phyloP scores from a whole-genome alignment of 2,329 filamentous ascomycete species.

The Cytospora piceae region DNA sequence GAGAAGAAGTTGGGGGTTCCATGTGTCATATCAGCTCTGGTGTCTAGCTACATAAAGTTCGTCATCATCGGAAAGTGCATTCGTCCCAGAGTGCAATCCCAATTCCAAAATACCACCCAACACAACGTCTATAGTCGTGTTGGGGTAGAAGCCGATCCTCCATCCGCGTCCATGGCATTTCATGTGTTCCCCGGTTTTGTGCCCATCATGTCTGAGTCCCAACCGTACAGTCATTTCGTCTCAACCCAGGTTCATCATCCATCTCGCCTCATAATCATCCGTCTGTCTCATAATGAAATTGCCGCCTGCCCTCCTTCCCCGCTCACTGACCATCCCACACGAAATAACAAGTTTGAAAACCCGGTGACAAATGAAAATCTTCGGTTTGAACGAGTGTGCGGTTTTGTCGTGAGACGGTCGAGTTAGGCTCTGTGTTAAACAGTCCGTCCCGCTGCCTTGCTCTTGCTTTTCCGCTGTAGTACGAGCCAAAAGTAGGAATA shows the following conservation, averaged over 20 bases:
- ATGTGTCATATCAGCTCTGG: conserved; percentile 27
- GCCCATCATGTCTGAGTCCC: conserved; percentile 9
- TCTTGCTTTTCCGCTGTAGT: conserved; percentile 5
- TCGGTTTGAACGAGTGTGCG: conserved; percentile 23
- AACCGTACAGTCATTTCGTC: conserved; percentile 7
- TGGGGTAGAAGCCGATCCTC: conserved; percentile 23
- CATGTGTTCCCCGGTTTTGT: conserved; percentile 9
- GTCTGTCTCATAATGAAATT: conserved; percentile 11
- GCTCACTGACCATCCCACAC: conserved; percentile 7
- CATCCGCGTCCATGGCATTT: conserved; percentile 16
- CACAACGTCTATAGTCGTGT: conserved; percentile 29
- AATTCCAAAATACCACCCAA: conserved; percentile 23
- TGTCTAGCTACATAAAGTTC: conserved; percentile 24
- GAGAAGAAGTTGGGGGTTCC: conserved; percentile 2
- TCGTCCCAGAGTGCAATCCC: conserved; percentile 29
- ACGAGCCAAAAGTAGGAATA: conserved; percentile 5
- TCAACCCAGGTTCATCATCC: conserved; percentile 10
- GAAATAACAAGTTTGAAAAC: conserved; percentile 18
- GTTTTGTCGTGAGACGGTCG: conserved; percentile 29
- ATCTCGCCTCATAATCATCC: conserved; percentile 9
- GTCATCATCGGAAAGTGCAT: conserved; percentile 24
- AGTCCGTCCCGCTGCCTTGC: conserved; percentile 7
- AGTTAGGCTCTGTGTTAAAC: conserved; percentile 19
- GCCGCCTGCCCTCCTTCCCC: background rate
- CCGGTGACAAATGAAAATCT: conserved; percentile 22